Conservation (phyloP, 176 grass and related monocot genomes). For the Aegilops bicornis region DNA sequence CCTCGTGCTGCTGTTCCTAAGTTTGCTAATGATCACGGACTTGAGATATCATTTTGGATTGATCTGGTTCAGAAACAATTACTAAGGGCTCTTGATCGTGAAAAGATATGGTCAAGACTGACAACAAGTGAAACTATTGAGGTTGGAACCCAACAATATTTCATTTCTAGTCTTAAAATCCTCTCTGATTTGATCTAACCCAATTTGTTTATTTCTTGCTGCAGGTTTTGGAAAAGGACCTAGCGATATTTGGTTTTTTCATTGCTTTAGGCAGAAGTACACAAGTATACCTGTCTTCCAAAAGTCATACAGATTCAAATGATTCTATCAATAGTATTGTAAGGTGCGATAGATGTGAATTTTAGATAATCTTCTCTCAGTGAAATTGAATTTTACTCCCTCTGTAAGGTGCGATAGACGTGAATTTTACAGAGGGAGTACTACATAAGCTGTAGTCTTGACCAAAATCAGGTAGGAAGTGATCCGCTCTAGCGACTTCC, state of each 20-base stretch:
- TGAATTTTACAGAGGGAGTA: too few species aligned
- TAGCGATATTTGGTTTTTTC: constrained; percentile 99
- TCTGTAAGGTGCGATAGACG: not conserved
- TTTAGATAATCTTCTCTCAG: constrained; percentile 22
- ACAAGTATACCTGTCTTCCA: constrained; percentile 83
- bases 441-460: constrained; percentile 7
- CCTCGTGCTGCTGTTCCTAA: constrained; percentile 67
- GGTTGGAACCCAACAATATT: constrained; percentile 51
- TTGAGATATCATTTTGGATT: constrained; percentile 91
- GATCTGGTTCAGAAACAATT: constrained; percentile 85
- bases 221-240: constrained; percentile 96
- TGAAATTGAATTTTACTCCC: constrained; percentile 6
- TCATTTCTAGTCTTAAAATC: not conserved
- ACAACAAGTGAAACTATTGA: constrained; percentile 99
- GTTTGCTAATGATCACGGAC: constrained; percentile 56
- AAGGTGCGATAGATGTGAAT: constrained; percentile 56
- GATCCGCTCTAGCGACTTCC: not conserved
- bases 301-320: constrained; percentile 64
- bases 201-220: constrained; percentile 36
- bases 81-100: constrained; percentile 77
- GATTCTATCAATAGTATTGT: constrained; percentile 71
- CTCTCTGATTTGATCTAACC: constrained; percentile 9
- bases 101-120: constrained; percentile 99
- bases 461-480: not conserved
- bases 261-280: constrained; percentile 94